Conservation (phyloP, 352 stramenopile species). For the Phytophthora idaei region DNA sequence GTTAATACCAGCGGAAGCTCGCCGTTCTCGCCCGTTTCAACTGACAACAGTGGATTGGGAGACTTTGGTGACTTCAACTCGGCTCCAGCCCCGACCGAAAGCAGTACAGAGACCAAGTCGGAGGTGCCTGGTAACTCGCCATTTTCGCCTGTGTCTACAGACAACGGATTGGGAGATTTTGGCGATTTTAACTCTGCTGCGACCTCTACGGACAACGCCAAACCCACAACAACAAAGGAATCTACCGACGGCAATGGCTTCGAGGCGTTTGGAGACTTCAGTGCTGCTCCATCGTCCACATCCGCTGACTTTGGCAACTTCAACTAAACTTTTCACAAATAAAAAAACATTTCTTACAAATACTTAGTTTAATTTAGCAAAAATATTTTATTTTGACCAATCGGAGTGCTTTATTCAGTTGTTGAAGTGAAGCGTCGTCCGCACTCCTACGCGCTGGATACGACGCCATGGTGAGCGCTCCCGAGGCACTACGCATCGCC, state of each 20-base stretch:
- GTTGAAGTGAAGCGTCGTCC: conserved; percentile 41
- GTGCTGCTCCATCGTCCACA: conserved; percentile 21
- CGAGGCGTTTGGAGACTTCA: conserved; percentile 30
- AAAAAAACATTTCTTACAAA: conserved; percentile 23
- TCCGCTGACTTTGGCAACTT: conserved; percentile 28
- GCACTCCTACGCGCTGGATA: conserved; percentile 5
- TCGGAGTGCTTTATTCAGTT: conserved; percentile 4
- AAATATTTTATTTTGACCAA: conserved; percentile 2
- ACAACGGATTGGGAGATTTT: conserved; percentile 31
- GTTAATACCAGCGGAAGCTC: conserved; percentile 17
- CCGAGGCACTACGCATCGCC: conserved; percentile 58
- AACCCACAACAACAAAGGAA: conserved; percentile 16
- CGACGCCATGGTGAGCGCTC: conserved; percentile 66
- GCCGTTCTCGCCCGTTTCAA: conserved; percentile 19
- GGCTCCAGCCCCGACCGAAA: conserved; percentile 12
- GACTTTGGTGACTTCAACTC: conserved; percentile 23
- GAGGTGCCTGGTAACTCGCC: conserved; percentile 9
- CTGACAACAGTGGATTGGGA: conserved; percentile 14
- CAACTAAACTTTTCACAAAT: conserved; percentile 35
- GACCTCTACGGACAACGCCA: conserved; percentile 7
- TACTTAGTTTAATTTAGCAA: neutral
- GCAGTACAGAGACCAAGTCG: neutral
- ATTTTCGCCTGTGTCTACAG: conserved; percentile 18
- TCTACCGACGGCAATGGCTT: conserved; percentile 16
- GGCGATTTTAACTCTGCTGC: conserved; percentile 28